phyloP scores from a whole-genome alignment of 331 rosid species.

The Spiraea crenata region DNA sequence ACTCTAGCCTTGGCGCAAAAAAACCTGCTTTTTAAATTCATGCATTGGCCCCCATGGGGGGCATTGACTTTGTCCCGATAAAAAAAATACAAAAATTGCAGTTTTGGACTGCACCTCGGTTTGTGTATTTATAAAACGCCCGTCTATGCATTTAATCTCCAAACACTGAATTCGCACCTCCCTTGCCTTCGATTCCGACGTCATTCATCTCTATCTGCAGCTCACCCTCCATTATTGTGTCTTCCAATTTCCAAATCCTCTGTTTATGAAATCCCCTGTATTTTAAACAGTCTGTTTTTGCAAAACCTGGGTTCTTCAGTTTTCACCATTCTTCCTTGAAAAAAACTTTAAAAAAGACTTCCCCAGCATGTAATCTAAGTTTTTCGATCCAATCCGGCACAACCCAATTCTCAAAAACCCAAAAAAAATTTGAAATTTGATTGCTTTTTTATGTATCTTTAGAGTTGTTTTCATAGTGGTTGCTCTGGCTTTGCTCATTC shows the following conservation, averaged over 20 bases:
- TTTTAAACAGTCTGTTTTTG: neutral
- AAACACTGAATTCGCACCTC: neutral
- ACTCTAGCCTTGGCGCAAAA: neutral
- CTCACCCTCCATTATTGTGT: slow-evolving; percentile 1
- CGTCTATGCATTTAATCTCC: neutral
- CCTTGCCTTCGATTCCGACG: neutral
- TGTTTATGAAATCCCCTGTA: neutral
- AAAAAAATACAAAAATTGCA: neutral
- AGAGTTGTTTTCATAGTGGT: slow-evolving; percentile 7
- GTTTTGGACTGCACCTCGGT: neutral
- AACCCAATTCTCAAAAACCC: neutral
- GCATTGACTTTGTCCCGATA: neutral
- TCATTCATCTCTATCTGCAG: neutral
- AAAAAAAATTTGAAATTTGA: neutral
- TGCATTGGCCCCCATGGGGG: neutral
- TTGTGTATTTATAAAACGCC: slow-evolving; percentile 9
- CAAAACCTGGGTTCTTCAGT: slow-evolving; percentile 9
- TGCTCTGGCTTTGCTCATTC: slow-evolving; percentile 26
- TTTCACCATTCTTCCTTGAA: slow-evolving; percentile 4
- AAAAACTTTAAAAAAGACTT: slow-evolving; percentile 12
- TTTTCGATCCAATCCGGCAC: neutral
- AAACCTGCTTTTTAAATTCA: neutral
- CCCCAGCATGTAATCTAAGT: slow-evolving; percentile 13
- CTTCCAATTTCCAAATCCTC: too few relatives aligned
- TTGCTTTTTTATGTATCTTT: slow-evolving; percentile 5